Percentiles rank a stretch among this genome's conserved stretches.
Evolutionary conservation across 2,329 filamentous ascomycete species (phyloP).

Genomic region (Diaporthe citri): DNA sequence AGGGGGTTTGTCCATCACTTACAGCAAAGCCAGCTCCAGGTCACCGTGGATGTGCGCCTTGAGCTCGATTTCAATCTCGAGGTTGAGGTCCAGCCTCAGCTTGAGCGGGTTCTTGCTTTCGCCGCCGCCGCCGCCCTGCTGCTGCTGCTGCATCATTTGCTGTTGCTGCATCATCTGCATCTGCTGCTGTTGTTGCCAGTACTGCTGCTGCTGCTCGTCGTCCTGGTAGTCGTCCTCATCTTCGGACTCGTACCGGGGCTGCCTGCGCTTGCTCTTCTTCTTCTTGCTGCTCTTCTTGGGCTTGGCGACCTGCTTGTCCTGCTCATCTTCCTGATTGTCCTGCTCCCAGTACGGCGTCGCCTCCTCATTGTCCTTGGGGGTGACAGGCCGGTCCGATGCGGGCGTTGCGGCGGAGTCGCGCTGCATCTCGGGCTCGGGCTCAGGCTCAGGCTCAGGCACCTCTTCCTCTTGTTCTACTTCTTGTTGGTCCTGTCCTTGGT

Average conservation of each 20-base stretch:
- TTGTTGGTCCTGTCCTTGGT: slow-evolving; percentile 41
- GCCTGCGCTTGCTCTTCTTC: slow-evolving; percentile 39
- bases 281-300: slow-evolving; percentile 43
- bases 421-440: slow-evolving; percentile 71
- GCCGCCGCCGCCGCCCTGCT: slow-evolving; percentile 51
- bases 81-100: slow-evolving; percentile 78
- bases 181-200: slow-evolving; percentile 43
- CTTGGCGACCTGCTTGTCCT: slow-evolving; percentile 45
- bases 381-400: slow-evolving; percentile 47
- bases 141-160: slow-evolving; percentile 47
- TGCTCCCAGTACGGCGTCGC: slow-evolving; percentile 46
- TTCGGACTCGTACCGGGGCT: slow-evolving; percentile 36
- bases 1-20: slow-evolving; percentile 47
- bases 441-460: slow-evolving; percentile 57
- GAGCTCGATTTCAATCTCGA: slow-evolving; percentile 83
- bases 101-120: slow-evolving; percentile 72
- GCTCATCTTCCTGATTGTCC: slow-evolving; percentile 42
- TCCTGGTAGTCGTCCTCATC: slow-evolving; percentile 41
- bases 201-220: slow-evolving; percentile 42
- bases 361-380: slow-evolving; percentile 50
- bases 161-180: slow-evolving; percentile 47
- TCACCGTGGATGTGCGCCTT: slow-evolving; percentile 86
- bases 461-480: slow-evolving; percentile 45
- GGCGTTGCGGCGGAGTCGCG: slow-evolving; percentile 62
- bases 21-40: slow-evolving; percentile 80